A percentile compares a stretch with the other conserved stretches of the same genome.
Conservation (phyloP, 2,329 filamentous ascomycete genomes). For the Apiospora aurea region DNA sequence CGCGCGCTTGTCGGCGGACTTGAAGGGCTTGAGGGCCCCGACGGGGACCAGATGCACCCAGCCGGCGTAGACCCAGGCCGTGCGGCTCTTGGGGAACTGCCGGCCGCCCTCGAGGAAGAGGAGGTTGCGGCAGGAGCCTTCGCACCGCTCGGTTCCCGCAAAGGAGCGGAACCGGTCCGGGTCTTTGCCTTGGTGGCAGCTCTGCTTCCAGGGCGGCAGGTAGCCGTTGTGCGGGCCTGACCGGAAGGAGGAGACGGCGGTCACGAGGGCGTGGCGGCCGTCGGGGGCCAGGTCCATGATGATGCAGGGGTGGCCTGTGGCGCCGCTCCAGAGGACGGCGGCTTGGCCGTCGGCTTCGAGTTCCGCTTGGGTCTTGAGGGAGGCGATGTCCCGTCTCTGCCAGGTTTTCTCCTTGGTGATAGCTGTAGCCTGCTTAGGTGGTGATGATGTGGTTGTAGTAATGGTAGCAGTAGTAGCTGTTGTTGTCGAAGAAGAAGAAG, state of each 20-base stretch:
- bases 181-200: constrained; percentile 34
- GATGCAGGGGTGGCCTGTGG: constrained; percentile 45
- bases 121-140: constrained; percentile 4
- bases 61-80: constrained; percentile 37
- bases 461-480: background rate
- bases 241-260: constrained; percentile 44
- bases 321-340: constrained; percentile 32
- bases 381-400: constrained; percentile 39
- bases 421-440: too few species aligned
- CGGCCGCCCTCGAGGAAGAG: constrained; percentile 38
- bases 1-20: background rate
- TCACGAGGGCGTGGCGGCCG: constrained; percentile 36
- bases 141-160: constrained; percentile 35
- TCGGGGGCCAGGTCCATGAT: constrained; percentile 36
- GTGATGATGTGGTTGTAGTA: background rate
- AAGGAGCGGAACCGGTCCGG: constrained; percentile 42
- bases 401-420: background rate
- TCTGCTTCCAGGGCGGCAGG: constrained; percentile 42
- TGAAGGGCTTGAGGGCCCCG: constrained; percentile 33
- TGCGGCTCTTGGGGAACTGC: constrained; percentile 36
- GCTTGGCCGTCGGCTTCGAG: constrained; percentile 33
- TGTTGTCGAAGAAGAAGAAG: too few species aligned
- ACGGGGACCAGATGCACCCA: constrained; percentile 33
- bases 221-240: constrained; percentile 34
- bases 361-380: constrained; percentile 32